These are phyloP conservation scores for Teratosphaeria epicoccoides DNA, from an alignment of 2,329 filamentous ascomycete species.

Conservation along the genomic window DNA sequence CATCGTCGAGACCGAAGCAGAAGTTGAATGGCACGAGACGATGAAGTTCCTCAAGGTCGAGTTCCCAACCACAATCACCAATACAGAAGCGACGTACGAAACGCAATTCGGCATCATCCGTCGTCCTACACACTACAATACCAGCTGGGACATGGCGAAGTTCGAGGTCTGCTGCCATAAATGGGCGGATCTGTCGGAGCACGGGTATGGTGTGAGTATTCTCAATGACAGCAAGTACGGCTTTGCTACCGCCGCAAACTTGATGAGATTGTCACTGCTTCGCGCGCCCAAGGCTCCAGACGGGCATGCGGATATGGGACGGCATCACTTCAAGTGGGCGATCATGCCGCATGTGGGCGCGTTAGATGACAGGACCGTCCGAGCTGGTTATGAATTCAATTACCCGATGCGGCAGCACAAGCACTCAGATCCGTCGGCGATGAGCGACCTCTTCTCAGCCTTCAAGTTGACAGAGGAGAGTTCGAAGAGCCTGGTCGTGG, in stretches of 20 bases:
- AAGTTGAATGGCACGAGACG: constrained; percentile 93
- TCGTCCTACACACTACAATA: constrained; percentile 96
- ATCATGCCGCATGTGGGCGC: constrained; percentile 73
- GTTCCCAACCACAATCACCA: constrained; percentile 84
- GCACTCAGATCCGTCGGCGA: constrained; percentile 18
- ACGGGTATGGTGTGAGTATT: constrained; percentile 81
- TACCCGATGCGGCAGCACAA: constrained; percentile 56
- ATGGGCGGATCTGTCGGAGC: constrained; percentile 81
- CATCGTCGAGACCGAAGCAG: constrained; percentile 66
- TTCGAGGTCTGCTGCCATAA: constrained; percentile 96
- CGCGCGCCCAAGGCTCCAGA: constrained; percentile 87
- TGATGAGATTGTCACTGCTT: constrained; percentile 81
- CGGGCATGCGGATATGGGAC: constrained; percentile 81
- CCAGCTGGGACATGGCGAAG: constrained; percentile 93
- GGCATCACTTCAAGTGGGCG: constrained; percentile 76
- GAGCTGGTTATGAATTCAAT: constrained; percentile 84
- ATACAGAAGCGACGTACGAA: constrained; percentile 89
- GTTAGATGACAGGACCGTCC: constrained; percentile 63
- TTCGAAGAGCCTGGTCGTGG: constrained; percentile 54
- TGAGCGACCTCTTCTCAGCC: constrained; percentile 35
- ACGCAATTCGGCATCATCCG: constrained; percentile 84
- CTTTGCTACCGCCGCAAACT: constrained; percentile 77
- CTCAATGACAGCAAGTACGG: constrained; percentile 95
- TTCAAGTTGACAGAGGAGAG: constrained; percentile 48
- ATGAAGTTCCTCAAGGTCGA: constrained; percentile 99